Evolutionary conservation across 2,329 filamentous ascomycete species (phyloP).

Genomic region (Penicillium italicum): DNA sequence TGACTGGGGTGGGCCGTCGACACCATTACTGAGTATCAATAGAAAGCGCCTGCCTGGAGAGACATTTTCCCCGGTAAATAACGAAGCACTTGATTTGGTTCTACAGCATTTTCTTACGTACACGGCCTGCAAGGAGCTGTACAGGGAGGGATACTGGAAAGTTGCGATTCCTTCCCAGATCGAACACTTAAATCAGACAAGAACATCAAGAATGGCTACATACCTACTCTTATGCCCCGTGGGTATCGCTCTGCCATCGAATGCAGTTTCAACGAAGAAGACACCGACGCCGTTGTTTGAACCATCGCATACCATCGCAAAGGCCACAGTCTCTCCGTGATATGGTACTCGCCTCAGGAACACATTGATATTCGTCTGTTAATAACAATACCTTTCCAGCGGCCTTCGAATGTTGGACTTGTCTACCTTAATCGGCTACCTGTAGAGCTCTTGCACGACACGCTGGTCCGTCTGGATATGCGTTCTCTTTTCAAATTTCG

Average conservation of each 20-base stretch:
- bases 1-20: too few relatives aligned
- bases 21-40: too few relatives aligned
- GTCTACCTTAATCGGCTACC: conserved; percentile 10
- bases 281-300: conserved; percentile 18
- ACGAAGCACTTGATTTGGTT: too few relatives aligned
- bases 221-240: conserved; percentile 6
- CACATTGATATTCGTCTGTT: conserved; percentile 3
- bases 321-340: conserved; percentile 8
- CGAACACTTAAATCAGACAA: too few relatives aligned
- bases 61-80: too few relatives aligned
- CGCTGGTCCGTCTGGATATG: conserved; percentile 5
- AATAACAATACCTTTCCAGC: conserved; percentile 11
- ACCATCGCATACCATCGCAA: conserved; percentile 20
- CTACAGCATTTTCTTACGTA: too few relatives aligned
- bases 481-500: conserved; percentile 15
- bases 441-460: conserved; percentile 9
- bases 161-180: too few relatives aligned
- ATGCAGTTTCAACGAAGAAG: conserved; percentile 10
- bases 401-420: not conserved
- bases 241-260: conserved; percentile 13
- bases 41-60: too few relatives aligned
- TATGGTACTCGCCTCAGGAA: conserved; percentile 9
- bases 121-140: too few relatives aligned
- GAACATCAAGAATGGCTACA: too few relatives aligned
- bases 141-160: too few relatives aligned